Evolutionary conservation across 805 yeast genomes (phyloP), one percentile per base, ranked within the genome.

Genomic region (Metschnikowia chrysomelidarum): DNA sequence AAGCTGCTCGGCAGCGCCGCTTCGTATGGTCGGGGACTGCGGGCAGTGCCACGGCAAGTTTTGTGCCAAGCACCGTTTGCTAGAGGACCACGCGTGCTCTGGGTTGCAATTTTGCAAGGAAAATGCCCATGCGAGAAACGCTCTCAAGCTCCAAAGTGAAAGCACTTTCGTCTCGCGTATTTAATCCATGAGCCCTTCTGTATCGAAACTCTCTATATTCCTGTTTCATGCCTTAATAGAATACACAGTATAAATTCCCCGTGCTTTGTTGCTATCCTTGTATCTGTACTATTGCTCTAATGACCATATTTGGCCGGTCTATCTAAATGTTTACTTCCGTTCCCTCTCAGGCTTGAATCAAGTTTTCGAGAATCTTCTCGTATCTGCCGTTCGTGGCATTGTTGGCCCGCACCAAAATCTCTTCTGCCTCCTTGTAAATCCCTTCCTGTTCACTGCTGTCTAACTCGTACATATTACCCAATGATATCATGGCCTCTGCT

Each of bases 91-190:
- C 62, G 58, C 71, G 40, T 87, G 96, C 57, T 69, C 73, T 38
- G 95, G 93, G 5, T 71, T 87, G 40, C 82, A 81, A 53, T 72
- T 66, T 46, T 87, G 94, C 67, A 86, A 86, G 67, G 89, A 87
- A 50, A 78, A 74, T 50, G 78, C 87, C 47, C 94, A 86, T 51
- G 89, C 84, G 48, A 65, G 87, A 47, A 87, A 87, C 56, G 96
- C 96, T 27, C 72, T 80, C 54, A 85, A 84, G 63, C 71, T 87
- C 40, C 86, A 81, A 47, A 78, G 76, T 53, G 96, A 87, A 60
- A 89, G 87, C 64, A 87, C 96, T n/a, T 76, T 82, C 33, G 71
- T 82, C 9, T 43, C 49, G 17, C 49, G 48, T 7, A 47, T 47
- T 5, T 47, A 22, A 29, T 10, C 14, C 14, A 7, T 11, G n/a